Base-by-base conservation (phyloP, 805 yeast genomes). In the Suhomyces canberraensis region DNA sequence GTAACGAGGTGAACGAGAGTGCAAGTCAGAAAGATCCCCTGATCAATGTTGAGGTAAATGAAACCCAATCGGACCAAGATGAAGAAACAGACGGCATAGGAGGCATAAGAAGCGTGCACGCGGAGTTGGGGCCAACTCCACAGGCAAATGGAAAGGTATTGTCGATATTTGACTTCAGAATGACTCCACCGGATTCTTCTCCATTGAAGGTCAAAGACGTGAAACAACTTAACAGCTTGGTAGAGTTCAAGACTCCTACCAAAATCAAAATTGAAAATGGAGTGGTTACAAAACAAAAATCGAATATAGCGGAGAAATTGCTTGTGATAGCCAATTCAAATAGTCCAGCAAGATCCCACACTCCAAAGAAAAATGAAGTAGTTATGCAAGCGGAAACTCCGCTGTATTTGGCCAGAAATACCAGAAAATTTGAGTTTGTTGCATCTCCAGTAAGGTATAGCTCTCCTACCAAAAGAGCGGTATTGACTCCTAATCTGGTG, bases 51-150 rank as follows among this genome's bases (percentile, higher is more conserved):
- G 29, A 32, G 11, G 16, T 32, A 16, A 25, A 18, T 22, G 30
- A 33, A 13, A 31, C 20, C n/a, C 17, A 9, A 16, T 28, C 25
- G 14, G 27, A 27, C 16, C 18, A 29, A 21, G 22, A 16, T n/a
- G 21, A 15, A 8, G 9, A 11, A 1, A 4, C 8, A 14, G 28
- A 19, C 13, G 15, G 9, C n/a, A 27, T 21, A n/a, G 31, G 20
- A 21, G 33, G 17, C 2, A 26, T 4, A 11, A 11, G 14, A 25
- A 21, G 11, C 11, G 22, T 31, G 11, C 24, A 31, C 7, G 35
- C 26, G 4, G 84, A 78, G 41, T 54, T 86, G 9, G 95, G 95
- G 0, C 96, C 96, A 1, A 87, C 96, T 0, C 96, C 96, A 0
- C 95, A 87, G 48, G 71, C 86, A 8, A 71, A 81, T 42, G 96